Conservation (phyloP, 2,329 filamentous ascomycete species). For the Diaporthe eres region DNA sequence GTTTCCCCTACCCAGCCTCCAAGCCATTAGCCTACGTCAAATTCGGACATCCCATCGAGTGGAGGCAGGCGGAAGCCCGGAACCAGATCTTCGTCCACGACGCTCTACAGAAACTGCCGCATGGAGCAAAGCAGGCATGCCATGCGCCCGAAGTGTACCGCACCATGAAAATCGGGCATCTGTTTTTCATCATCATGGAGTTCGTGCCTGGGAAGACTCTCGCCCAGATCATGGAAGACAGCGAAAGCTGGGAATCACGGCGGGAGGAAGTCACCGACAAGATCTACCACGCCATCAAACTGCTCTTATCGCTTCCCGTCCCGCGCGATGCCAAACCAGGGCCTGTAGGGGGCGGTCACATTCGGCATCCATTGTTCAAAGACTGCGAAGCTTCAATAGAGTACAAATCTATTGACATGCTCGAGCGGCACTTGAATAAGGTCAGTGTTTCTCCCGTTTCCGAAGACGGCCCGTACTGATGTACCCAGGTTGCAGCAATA, state of each 20-base stretch:
- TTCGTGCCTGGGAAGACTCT: not conserved
- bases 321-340: not conserved
- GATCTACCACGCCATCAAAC: not conserved
- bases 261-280: not conserved
- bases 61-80: too few relatives aligned
- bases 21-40: too few relatives aligned
- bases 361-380: not conserved
- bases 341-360: not conserved
- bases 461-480: not conserved
- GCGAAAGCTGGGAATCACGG: not conserved
- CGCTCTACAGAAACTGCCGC: too few relatives aligned
- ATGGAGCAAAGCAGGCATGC: not conserved
- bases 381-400: not conserved
- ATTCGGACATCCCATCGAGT: too few relatives aligned
- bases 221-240: not conserved
- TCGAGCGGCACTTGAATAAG: slow-evolving; percentile 1
- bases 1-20: too few relatives aligned
- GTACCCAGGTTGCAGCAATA: not conserved
- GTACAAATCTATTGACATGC: not conserved
- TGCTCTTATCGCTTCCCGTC: slow-evolving; percentile 35
- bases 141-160: not conserved
- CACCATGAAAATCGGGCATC: not conserved
- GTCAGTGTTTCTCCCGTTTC: not conserved
- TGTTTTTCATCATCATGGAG: not conserved
- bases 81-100: too few relatives aligned